Evolutionary conservation across 106 monocot species (phyloP).

Genomic region (Dioscorea dumetorum): DNA sequence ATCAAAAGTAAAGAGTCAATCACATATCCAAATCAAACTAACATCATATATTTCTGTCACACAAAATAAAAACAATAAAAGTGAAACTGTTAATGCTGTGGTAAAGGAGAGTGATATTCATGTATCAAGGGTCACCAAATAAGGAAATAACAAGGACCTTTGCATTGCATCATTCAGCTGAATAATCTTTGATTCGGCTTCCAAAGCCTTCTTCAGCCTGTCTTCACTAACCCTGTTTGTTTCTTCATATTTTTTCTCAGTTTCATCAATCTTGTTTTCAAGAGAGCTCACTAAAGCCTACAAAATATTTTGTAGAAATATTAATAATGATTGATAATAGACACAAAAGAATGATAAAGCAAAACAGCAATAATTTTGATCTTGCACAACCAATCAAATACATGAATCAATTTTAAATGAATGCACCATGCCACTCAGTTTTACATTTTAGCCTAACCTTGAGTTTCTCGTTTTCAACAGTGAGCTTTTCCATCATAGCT

Average conservation of each 20-base stretch:
- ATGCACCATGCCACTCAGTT: background rate
- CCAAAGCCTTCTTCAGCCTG: conserved; percentile 61
- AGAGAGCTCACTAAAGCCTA: conserved; percentile 73
- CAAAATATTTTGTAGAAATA: background rate
- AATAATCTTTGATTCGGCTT: conserved; percentile 61
- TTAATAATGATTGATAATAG: background rate
- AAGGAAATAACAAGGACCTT: conserved; percentile 36
- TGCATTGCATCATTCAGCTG: conserved; percentile 64
- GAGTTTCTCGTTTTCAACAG: conserved; percentile 59
- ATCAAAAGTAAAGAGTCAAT: too few relatives aligned
- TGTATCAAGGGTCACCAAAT: background rate
- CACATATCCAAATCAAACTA: background rate
- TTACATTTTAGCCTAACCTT: conserved; percentile 26
- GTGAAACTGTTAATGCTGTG: background rate
- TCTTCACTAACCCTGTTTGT: conserved; percentile 73
- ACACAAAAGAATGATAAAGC: background rate
- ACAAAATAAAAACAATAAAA: too few relatives aligned
- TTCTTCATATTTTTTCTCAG: conserved; percentile 88
- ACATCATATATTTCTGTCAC: background rate
- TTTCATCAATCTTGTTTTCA: conserved; percentile 81
- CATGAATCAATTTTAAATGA: too few relatives aligned
- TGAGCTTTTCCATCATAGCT: conserved; percentile 42
- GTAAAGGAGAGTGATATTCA: background rate
- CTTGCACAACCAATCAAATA: too few relatives aligned
- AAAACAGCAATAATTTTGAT: too few relatives aligned